Conservation (phyloP, 2,329 filamentous ascomycete genomes). For the Endocalyx cinctus region DNA sequence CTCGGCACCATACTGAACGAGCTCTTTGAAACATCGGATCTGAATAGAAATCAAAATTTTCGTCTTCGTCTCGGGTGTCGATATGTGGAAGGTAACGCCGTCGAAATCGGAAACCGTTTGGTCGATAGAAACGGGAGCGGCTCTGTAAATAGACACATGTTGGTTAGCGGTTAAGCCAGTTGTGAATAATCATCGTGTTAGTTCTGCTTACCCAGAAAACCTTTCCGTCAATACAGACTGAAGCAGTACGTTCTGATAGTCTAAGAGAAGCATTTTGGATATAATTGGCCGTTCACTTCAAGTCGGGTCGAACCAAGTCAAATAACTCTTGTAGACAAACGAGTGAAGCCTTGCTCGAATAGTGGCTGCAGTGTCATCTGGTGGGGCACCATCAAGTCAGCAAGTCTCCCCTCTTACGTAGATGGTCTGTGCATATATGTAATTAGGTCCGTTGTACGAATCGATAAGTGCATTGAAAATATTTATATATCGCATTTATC, state of each 20-base stretch:
- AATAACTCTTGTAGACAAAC: too few species aligned
- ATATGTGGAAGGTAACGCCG: conserved; percentile 97
- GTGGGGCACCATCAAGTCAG: too few species aligned
- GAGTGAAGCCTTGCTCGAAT: too few species aligned
- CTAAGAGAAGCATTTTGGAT: conserved; percentile 78
- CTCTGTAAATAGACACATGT: conserved; percentile 47
- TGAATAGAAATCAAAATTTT: conserved; percentile 93
- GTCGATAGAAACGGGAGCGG: conserved; percentile 83
- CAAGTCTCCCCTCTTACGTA: too few species aligned
- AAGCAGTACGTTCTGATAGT: conserved; percentile 98
- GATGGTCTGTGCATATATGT: too few species aligned
- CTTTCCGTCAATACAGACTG: conserved; percentile 93
- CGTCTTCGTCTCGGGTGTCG: conserved; percentile 87
- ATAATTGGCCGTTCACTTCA: conserved; percentile 11
- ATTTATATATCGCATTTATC: too few species aligned
- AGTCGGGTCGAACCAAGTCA: too few species aligned
- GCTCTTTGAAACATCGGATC: conserved; percentile 90
- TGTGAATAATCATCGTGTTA: background rate
- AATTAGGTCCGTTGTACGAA: too few species aligned
- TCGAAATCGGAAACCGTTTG: conserved; percentile 99
- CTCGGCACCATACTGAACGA: conserved; percentile 89
- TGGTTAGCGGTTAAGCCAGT: background rate
- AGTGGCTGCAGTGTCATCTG: too few species aligned
- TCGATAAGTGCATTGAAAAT: too few species aligned
- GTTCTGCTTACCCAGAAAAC: conserved; percentile 68